Evolutionary conservation across 2,329 filamentous ascomycete species (phyloP).

Genomic region (Gnomoniopsis smithogilvyi): DNA sequence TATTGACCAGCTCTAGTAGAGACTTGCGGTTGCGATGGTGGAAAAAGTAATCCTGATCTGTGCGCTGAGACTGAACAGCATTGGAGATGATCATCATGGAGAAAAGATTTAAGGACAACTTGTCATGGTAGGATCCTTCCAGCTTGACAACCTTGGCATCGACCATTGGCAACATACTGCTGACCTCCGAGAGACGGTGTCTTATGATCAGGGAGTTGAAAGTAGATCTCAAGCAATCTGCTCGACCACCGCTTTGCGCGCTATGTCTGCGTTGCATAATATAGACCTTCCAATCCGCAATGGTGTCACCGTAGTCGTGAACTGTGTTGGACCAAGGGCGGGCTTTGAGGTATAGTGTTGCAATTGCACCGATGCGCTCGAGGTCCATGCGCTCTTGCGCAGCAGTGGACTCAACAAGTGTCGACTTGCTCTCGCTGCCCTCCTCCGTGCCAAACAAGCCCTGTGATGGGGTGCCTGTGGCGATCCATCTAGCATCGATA

Average conservation of each 20-base stretch:
- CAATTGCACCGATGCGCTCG: constrained; percentile 62
- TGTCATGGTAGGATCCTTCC: constrained; percentile 82
- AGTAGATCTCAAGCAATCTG: constrained; percentile 62
- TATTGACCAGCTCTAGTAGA: constrained; percentile 67
- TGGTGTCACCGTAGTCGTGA: constrained; percentile 49
- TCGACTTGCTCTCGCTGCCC: not conserved
- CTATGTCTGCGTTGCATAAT: constrained; percentile 58
- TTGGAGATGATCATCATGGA: constrained; percentile 82
- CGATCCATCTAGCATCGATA: constrained; percentile 77
- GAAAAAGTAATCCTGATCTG: constrained; percentile 85
- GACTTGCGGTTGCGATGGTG: constrained; percentile 68
- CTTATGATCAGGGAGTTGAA: constrained; percentile 80
- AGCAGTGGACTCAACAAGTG: constrained; percentile 34
- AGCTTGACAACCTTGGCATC: constrained; percentile 69
- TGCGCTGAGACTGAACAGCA: constrained; percentile 80
- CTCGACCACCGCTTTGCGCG: constrained; percentile 50
- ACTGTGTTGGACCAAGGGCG: constrained; percentile 72
- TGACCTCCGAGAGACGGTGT: constrained; percentile 71
- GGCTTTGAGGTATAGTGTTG: constrained; percentile 69
- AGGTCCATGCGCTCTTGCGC: constrained; percentile 61
- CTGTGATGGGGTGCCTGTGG: constrained; percentile 85
- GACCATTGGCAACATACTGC: constrained; percentile 65
- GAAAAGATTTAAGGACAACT: constrained; percentile 79
- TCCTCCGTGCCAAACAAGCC: constrained; percentile 73
- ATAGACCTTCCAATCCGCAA: constrained; percentile 70